Evolutionary conservation across 1,284 basidiomycete genomes (phyloP).

Genomic region (Moesziomyces sp.): DNA sequence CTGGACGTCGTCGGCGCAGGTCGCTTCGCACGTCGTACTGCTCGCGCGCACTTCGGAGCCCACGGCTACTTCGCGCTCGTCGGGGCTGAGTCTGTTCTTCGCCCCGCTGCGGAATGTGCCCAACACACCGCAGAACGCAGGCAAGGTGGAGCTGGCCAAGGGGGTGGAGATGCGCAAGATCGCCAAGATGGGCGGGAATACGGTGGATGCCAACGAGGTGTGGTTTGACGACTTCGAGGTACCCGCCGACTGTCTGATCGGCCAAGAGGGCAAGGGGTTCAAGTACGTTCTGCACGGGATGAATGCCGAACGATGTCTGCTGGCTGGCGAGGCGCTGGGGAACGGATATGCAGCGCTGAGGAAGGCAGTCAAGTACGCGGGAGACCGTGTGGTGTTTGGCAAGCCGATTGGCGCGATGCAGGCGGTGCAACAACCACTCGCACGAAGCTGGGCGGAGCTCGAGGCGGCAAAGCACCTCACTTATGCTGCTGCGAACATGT

Average conservation of each 20-base stretch:
- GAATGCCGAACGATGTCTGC: slow-evolving; percentile 69
- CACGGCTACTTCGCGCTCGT: slow-evolving; percentile 51
- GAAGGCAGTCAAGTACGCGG: slow-evolving; percentile 55
- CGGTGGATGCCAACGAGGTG: slow-evolving; percentile 68
- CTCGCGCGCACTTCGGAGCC: slow-evolving; percentile 67
- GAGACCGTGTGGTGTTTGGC: slow-evolving; percentile 62
- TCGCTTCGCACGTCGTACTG: slow-evolving; percentile 64
- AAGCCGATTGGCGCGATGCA: slow-evolving; percentile 65
- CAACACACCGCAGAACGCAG: slow-evolving; percentile 27
- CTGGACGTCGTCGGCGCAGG: slow-evolving; percentile 64
- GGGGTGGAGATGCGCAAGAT: slow-evolving; percentile 65
- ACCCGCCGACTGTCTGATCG: slow-evolving; percentile 62
- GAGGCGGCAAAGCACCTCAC: slow-evolving; percentile 65
- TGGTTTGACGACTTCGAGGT: slow-evolving; percentile 68
- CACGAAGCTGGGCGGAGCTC: slow-evolving; percentile 62
- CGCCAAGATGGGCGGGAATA: slow-evolving; percentile 68
- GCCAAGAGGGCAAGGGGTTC: slow-evolving; percentile 69
- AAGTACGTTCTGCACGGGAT: slow-evolving; percentile 60
- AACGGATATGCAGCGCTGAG: slow-evolving; percentile 54
- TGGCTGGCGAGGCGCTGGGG: slow-evolving; percentile 70
- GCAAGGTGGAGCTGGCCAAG: slow-evolving; percentile 16
- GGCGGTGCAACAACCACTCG: slow-evolving; percentile 66
- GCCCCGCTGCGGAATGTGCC: slow-evolving; percentile 40
- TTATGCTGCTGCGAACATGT: slow-evolving; percentile 62
- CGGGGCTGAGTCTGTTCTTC: slow-evolving; percentile 55